Percentiles rank a stretch among this genome's conserved stretches.
These are phyloP conservation scores for Triticum urartu DNA, from an alignment of 176 grass and related monocot species.

Conservation along the genomic window DNA sequence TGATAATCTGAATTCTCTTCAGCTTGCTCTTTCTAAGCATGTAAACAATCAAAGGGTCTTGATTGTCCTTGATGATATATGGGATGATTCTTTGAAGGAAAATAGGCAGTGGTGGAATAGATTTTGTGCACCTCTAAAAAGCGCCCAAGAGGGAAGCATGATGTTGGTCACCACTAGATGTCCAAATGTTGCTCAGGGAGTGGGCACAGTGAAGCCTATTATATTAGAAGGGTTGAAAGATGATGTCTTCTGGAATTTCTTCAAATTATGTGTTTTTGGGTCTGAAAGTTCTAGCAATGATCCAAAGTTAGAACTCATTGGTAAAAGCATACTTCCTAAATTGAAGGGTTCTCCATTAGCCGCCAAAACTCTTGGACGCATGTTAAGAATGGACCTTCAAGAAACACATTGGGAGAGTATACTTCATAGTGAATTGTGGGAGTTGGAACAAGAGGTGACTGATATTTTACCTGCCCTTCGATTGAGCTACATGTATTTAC, in stretches of 20 bases:
- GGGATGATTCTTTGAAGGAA: too few species aligned
- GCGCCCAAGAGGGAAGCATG: background rate
- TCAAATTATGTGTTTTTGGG: background rate
- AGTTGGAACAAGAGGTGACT: background rate
- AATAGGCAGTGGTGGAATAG: too few species aligned
- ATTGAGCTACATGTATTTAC: constrained; percentile 54
- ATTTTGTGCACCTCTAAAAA: too few species aligned
- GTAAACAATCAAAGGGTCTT: background rate
- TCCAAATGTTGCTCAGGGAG: background rate
- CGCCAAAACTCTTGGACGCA: background rate
- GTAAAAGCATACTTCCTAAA: background rate
- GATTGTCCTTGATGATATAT: constrained; percentile 25
- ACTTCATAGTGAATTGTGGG: too few species aligned
- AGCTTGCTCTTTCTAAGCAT: background rate
- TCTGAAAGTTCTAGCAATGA: background rate
- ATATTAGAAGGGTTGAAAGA: background rate
- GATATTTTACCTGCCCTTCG: constrained; percentile 32
- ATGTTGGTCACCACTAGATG: constrained; percentile 15
- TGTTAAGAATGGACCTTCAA: too few species aligned
- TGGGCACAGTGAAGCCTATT: background rate
- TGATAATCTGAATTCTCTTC: too few species aligned
- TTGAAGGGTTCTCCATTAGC: background rate
- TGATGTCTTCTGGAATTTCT: background rate
- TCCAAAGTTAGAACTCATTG: background rate
- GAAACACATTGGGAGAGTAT: too few species aligned